A percentile compares a stretch with the other conserved stretches of the same genome.
Conservation (phyloP, 192 early-diverging fungal species). For the Mortierella hygrophila region DNA sequence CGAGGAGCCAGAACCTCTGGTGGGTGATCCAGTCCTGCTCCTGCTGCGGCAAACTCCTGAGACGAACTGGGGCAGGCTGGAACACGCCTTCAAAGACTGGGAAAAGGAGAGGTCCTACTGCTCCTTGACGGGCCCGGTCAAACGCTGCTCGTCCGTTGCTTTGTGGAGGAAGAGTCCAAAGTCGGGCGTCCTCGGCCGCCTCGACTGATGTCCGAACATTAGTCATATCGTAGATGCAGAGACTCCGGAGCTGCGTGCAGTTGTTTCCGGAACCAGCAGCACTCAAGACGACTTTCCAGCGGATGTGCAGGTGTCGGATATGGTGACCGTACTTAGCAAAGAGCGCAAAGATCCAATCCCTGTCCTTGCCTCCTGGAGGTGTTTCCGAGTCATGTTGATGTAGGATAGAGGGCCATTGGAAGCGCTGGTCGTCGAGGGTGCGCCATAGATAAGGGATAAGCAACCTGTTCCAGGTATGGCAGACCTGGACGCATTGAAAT, state of each 20-base stretch:
- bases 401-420: not conserved
- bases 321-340: not conserved
- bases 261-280: not conserved
- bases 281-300: not conserved
- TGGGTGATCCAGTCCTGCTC: slow-evolving; percentile 4
- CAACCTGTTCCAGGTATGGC: not conserved
- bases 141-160: not conserved
- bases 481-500: not conserved
- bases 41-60: not conserved
- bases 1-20: slow-evolving; percentile 1
- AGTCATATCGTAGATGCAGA: not conserved
- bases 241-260: not conserved
- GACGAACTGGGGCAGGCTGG: not conserved
- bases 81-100: not conserved
- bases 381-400: not conserved
- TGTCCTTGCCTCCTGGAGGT: not conserved
- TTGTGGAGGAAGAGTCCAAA: not conserved
- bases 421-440: not conserved
- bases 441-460: not conserved
- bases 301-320: not conserved
- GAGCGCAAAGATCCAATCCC: not conserved
- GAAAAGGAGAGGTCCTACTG: not conserved
- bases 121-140: not conserved
- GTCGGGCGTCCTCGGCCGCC: not conserved
- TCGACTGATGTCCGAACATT: not conserved